These are phyloP conservation scores for Elsinoe fawcettii DNA, from an alignment of 2,329 filamentous ascomycete species.

Conservation along the genomic window DNA sequence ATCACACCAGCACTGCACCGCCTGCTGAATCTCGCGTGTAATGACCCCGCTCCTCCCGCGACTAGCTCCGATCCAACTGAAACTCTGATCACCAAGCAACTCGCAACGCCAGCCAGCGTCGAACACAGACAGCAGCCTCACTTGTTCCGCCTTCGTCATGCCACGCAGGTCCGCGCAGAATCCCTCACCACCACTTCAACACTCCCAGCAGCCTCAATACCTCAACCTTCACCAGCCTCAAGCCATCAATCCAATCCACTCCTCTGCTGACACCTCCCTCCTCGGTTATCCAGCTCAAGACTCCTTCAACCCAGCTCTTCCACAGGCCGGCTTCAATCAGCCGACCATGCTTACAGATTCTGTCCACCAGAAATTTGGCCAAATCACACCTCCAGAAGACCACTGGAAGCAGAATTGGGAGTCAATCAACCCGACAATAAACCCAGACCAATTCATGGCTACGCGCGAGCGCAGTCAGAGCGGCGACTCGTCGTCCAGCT, in stretches of 20 bases:
- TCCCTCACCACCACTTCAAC: background rate
- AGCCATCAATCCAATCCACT: background rate
- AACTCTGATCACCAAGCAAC: slow-evolving; percentile 10
- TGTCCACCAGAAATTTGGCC: slow-evolving; percentile 22
- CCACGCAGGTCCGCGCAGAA: background rate
- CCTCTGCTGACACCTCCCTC: background rate
- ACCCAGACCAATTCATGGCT: slow-evolving; percentile 5
- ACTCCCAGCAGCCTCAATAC: background rate
- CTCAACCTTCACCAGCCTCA: background rate
- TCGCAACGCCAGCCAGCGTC: slow-evolving; percentile 8
- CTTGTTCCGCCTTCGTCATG: slow-evolving; percentile 6
- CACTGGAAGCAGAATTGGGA: slow-evolving; percentile 21
- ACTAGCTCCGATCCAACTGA: slow-evolving; percentile 14
- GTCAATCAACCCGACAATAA: background rate
- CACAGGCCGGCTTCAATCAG: background rate
- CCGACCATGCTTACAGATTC: slow-evolving; percentile 7
- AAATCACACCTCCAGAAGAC: slow-evolving; percentile 33
- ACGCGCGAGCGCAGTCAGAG: slow-evolving; percentile 5
- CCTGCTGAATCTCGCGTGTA: slow-evolving; percentile 7
- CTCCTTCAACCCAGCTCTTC: background rate
- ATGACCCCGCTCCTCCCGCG: slow-evolving; percentile 12
- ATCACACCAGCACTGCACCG: too few relatives aligned
- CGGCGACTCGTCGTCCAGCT: slow-evolving; percentile 1
- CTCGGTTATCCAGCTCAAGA: background rate
- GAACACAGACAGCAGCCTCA: background rate